These are phyloP conservation scores for Pyronema domesticum DNA, from an alignment of 495 filamentous ascomycete species.

Conservation along the genomic window DNA sequence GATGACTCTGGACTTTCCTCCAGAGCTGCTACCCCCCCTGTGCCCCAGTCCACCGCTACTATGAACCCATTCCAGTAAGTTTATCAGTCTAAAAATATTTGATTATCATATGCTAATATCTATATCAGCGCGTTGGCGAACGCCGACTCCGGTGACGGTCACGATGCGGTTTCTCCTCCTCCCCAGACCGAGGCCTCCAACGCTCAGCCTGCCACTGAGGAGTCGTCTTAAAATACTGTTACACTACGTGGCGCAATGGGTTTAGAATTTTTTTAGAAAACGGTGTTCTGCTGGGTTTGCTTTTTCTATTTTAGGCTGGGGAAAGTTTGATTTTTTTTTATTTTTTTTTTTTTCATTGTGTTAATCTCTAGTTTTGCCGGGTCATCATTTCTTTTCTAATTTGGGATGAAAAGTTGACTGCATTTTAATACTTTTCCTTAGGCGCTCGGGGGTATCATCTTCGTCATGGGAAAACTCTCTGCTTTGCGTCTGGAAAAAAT, in stretches of 20 bases:
- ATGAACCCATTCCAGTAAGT: constrained; percentile 83
- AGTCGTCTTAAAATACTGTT: constrained; percentile 10
- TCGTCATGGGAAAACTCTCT: neutral
- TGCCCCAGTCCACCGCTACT: constrained; percentile 47
- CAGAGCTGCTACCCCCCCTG: constrained; percentile 68
- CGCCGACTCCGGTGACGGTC: constrained; percentile 32
- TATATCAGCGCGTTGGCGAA: constrained; percentile 19
- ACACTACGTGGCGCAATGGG: constrained; percentile 13
- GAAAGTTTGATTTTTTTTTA: constrained; percentile 8
- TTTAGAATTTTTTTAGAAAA: constrained; percentile 6
- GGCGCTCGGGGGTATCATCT: constrained; percentile 10
- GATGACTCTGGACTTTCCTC: constrained; percentile 74
- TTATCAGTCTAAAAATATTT: neutral
- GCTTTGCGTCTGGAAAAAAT: neutral
- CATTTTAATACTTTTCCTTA: constrained; percentile 11
- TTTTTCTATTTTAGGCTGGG: constrained; percentile 15
- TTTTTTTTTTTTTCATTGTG: constrained; percentile 8
- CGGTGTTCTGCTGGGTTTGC: constrained; percentile 18
- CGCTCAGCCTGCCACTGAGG: constrained; percentile 30
- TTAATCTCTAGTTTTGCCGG: constrained; percentile 11
- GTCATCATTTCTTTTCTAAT: constrained; percentile 12
- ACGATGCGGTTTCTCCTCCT: constrained; percentile 34
- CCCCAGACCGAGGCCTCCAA: constrained; percentile 44
- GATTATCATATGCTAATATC: constrained; percentile 9
- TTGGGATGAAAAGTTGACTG: constrained; percentile 3